Evolutionary conservation across 2,329 filamentous ascomycete genomes (phyloP).

Genomic region (Calonectria honghensis): DNA sequence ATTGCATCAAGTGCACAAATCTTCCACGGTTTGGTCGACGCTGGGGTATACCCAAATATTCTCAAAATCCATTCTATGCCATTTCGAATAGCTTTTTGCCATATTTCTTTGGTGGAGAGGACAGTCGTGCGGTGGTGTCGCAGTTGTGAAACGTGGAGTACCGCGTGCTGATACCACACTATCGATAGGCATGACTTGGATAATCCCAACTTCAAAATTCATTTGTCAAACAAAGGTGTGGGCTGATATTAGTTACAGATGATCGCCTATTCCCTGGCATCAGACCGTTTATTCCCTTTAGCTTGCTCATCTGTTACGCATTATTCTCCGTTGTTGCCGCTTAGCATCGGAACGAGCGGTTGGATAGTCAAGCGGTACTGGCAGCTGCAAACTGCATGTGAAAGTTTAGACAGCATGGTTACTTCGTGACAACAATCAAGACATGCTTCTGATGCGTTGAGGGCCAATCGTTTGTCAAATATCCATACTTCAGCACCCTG

Average conservation of each 20-base stretch:
- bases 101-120: neutral
- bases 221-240: neutral
- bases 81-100: neutral
- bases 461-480: neutral
- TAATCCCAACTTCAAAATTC: neutral
- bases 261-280: neutral
- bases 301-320: neutral
- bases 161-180: neutral
- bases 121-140: neutral
- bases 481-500: neutral
- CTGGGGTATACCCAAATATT: neutral
- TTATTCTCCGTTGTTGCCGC: neutral
- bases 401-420: neutral
- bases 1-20: neutral
- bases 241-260: neutral
- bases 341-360: neutral
- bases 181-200: neutral
- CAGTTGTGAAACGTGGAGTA: neutral
- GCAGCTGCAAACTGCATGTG: neutral
- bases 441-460: neutral
- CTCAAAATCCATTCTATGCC: neutral
- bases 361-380: constrained; percentile 8
- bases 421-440: neutral
- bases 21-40: neutral
- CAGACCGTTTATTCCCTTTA: neutral